Evolutionary conservation across 257 asterid genomes (phyloP), one percentile per base, ranked within the genome.

Genomic region (Przewalskia tangutica): DNA sequence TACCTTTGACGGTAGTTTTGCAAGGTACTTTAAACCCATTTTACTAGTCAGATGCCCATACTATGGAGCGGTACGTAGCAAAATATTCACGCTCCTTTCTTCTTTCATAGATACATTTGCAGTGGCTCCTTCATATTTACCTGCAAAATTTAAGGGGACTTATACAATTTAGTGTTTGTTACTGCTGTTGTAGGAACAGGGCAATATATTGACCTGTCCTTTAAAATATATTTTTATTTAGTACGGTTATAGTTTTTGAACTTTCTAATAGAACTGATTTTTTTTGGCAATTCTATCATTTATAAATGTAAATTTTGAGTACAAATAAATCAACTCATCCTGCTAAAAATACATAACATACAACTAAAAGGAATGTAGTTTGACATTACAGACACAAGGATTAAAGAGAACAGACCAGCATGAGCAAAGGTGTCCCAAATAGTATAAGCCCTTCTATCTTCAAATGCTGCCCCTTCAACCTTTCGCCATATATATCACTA

Each of bases 351-450:
- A 4, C 60, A 54, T 13, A 5, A 54, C 60, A 54, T 14, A 54
- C 18, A 54, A 17, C 60, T 16, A 55, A 55, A 55, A 55, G 40
- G 40, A n/a, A 7, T 5, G 14, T 13, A 13, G 17, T 16, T 55
- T 55, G 4, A 50, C n/a, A 14, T 4, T 53, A 48, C 54, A 48
- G 8, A 10, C 53, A 48, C 53, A 8, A 48, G 53, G 10, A 51
- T 51, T 12, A 51, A 51, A 51, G 56, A 51, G 56, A 51, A 68
- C 67, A 63, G 4, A 88, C 91, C 91, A 63, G 88, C 79, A 58
- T 88, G 85, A 82, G 85, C 81, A 67, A 65, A 88, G 65, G 91
- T 83, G 60, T 88, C 91, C 90, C 91, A 88, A 59, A 86, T 80
- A 86, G 86, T 84, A n/a, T 90, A 84, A 44, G 89, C 83, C 65